Base-by-base conservation (phyloP, 1,284 basidiomycete species). In the Vanrija sp. region DNA sequence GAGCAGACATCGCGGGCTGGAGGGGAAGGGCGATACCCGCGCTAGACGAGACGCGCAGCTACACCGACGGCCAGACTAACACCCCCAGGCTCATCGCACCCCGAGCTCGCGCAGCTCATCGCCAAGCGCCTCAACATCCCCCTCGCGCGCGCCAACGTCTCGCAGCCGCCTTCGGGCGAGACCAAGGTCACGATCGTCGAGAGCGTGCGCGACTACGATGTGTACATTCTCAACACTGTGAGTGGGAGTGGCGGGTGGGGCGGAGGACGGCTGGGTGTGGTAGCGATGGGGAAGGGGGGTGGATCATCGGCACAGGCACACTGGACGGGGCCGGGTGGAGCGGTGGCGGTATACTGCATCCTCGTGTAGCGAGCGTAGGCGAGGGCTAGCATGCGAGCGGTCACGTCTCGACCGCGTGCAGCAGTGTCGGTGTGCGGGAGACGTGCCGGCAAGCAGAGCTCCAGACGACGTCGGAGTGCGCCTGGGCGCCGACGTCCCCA, bases 151-250 rank as follows among this genome's bases (percentile, higher is more conserved):
- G 89, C 91, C 16, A 88, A 89, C 65, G 86, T 97, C 51, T 85
- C 85, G 46, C 85, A 87, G 72, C 95, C 91, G 71, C 89, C 89
- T 16, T 89, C 94, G 61, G 94, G 94, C 60, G 94, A 97, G 79
- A 90, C 89, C 49, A 86, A 86, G 69, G 89, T 98, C 57, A 89
- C 89, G 60, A 93, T 98, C 72, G 83, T 84, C 55, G 96, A 98
- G 79, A 93, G 90, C 54, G 96, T 98, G 34, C 89, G 95, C 57
- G 95, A 98, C 78, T 90, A 92, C 78, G 96, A 98, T 77, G 96
- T 98, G 54, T 98, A 98, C 81, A 98, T 98, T 77, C 87, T 98
- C 83, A 97, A 95, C 80, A 95, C 93, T 46, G 76, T 77, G 51
- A 63, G 78, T 66, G 5, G 18, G 16, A 6, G 5, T 21, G 6